Percentiles rank a stretch among this genome's conserved stretches.
phyloP scores from a whole-genome alignment of 2,329 filamentous ascomycete genomes.

The Zymoseptoria crescenta region DNA sequence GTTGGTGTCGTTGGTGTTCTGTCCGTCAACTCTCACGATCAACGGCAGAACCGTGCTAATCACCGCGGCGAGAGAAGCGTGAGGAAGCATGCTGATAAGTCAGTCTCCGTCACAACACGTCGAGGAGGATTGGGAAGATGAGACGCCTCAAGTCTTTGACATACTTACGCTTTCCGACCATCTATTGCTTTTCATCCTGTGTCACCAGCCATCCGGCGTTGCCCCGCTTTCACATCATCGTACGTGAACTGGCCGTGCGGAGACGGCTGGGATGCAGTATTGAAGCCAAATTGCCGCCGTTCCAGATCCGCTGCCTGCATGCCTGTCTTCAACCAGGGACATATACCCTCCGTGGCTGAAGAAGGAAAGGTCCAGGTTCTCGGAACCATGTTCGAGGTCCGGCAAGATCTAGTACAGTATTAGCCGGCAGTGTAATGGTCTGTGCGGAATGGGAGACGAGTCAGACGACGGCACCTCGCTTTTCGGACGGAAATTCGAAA shows the following conservation, averaged over 20 bases:
- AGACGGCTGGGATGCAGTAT: neutral
- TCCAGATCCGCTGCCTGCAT: neutral
- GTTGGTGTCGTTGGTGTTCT: slow-evolving; percentile 4
- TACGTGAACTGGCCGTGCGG: neutral
- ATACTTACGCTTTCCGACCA: neutral
- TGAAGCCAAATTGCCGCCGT: neutral
- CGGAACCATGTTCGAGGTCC: neutral
- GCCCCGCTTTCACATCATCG: neutral
- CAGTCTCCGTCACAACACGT: neutral
- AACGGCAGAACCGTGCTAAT: neutral
- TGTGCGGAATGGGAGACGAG: neutral
- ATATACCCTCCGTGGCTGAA: neutral
- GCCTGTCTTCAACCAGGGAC: neutral
- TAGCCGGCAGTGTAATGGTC: neutral
- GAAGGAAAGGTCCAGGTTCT: neutral
- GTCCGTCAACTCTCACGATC: neutral
- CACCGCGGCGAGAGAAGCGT: neutral
- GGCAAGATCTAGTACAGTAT: too few species aligned
- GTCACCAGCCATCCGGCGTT: neutral
- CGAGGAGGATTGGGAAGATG: neutral
- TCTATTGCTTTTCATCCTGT: neutral
- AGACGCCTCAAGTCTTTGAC: neutral
- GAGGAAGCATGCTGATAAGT: neutral
- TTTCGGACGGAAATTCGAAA: too few species aligned
- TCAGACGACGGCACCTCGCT: too few species aligned